Base-by-base conservation (phyloP, 2,329 filamentous ascomycete genomes). In the Neurospora sp. region DNA sequence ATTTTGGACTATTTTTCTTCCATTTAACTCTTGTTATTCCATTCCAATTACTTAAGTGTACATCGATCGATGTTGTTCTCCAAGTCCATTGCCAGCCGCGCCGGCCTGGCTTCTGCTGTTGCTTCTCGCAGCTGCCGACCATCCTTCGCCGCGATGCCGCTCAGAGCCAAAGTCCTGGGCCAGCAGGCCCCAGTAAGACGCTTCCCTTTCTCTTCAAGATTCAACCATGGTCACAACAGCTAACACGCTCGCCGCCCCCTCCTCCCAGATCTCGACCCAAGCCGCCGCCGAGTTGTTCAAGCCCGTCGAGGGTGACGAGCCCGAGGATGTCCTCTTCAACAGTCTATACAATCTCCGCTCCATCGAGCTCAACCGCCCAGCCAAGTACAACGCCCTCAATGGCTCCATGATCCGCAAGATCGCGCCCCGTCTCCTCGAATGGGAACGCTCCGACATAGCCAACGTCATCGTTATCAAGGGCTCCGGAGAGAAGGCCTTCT, bases 321-420 rank as follows among this genome's bases (percentile, higher is more conserved):
- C 90, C 73, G 90, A 97, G 79, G 96, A 99, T 87, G 96, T 99
- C 75, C 85, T 97, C 72, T 99, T 99, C 86, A 89, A 89, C 81
- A 93, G 89, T 78, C 86, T 91, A 76, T 97, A 96, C 81, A 96
- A 96, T 73, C 87, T 98, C 68, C 92, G 96, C 73, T 93, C 91
- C 75, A 90, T 99, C 78, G 91, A 97, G 82, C 91, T 99, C 75
- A 99, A 99, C 84, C 90, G 96, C 71, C 96, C 95, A 6, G 86
- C 87, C 78, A 97, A 97, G 83, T 87, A 93, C 79, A 98, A 99
- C 82, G 91, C 95, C 36, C 88, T 99, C 75, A 94, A 96, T 80
- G 92, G 86, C 68, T 97, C 94, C 70, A 99, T 99, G 96, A 92
- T 91, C 73, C 89, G 92, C 76, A 98, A 99, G 83, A 98, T 99